Conservation (phyloP, 768 basidiomycete genomes). For the Podaxis sp. region DNA sequence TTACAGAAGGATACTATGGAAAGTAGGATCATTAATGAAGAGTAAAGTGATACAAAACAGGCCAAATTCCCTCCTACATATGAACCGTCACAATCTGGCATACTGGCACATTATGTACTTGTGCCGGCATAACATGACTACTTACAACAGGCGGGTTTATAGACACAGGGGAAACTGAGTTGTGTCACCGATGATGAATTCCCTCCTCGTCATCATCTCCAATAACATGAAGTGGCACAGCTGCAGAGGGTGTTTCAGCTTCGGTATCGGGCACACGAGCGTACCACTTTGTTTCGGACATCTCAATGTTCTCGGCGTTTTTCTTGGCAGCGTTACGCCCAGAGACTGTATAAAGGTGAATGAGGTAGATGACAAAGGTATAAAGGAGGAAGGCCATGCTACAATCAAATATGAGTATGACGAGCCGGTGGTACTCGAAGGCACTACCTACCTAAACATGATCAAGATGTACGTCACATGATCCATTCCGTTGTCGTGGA, state of each 20-base stretch:
- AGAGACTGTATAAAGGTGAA: slow-evolving; percentile 65
- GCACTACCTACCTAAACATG: slow-evolving; percentile 64
- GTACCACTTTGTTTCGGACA: slow-evolving; percentile 57
- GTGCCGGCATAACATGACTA: not conserved
- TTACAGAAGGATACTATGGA: not conserved
- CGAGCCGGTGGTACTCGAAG: not conserved
- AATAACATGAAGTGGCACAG: slow-evolving; percentile 40
- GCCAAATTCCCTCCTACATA: not conserved
- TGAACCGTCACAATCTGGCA: not conserved
- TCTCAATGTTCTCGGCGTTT: slow-evolving; percentile 21
- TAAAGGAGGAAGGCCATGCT: slow-evolving; percentile 81
- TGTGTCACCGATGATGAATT: slow-evolving; percentile 4
- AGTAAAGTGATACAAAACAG: not conserved
- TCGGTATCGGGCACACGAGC: slow-evolving; percentile 48
- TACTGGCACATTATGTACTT: not conserved
- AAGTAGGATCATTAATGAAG: not conserved
- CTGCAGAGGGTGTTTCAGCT: slow-evolving; percentile 14
- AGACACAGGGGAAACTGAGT: too few species aligned
- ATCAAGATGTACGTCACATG: slow-evolving; percentile 89
- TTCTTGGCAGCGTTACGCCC: slow-evolving; percentile 51
- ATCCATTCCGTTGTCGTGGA: slow-evolving; percentile 76
- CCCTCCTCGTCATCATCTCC: slow-evolving; percentile 52
- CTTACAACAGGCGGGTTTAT: not conserved
- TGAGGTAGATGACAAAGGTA: slow-evolving; percentile 65
- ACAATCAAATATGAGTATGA: slow-evolving; percentile 5